Evolutionary conservation across 1,139 yeast genomes (phyloP), one percentile per base, ranked within the genome.

Genomic region (Dujonia santamariae): DNA sequence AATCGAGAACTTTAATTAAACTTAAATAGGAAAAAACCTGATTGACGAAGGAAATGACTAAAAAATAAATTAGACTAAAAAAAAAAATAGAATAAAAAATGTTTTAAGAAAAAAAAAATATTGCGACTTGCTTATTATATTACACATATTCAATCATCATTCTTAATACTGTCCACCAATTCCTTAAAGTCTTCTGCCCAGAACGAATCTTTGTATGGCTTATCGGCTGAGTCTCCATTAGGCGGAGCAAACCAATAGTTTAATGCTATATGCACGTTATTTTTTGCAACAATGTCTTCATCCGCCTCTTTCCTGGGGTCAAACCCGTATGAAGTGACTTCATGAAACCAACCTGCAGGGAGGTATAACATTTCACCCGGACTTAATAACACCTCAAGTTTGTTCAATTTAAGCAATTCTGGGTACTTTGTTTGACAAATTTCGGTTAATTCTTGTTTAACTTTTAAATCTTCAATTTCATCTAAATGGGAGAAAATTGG

Each of bases 261-360:
- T 5, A 81, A 46, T 0, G 88, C 88, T 31, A 75, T 61, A 49
- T 83, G 90, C 4, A 67, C 59, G 9, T 5, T 26, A n/a, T 22
- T 17, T 7, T 26, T 23, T 3, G 19, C 9, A 7, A 2, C 14
- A 18, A 57, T 53, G 11, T 50, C 48, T 19, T 46, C 39, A n/a
- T 46, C 26, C 8, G 6, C 30, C 19, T 11, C 18, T 8, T 5
- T 7, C 21, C 27, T 19, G 17, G 35, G 15, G 21, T 40, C 80
- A 51, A 65, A 79, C n/a, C 86, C 79, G 19, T 26, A 36, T 18
- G 38, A 36, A 0, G 84, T 73, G 1, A 83, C 92, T 52, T 83
- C 92, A 51, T 83, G 92, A 50, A 83, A 83, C 90, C 90, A 83
- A 1, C 90, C 87, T 1, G 85, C 73, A 1, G 92, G 92, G 17